Evolutionary conservation across 208 protist species (phyloP).

Genomic region (Wallacemonas collosoma): DNA sequence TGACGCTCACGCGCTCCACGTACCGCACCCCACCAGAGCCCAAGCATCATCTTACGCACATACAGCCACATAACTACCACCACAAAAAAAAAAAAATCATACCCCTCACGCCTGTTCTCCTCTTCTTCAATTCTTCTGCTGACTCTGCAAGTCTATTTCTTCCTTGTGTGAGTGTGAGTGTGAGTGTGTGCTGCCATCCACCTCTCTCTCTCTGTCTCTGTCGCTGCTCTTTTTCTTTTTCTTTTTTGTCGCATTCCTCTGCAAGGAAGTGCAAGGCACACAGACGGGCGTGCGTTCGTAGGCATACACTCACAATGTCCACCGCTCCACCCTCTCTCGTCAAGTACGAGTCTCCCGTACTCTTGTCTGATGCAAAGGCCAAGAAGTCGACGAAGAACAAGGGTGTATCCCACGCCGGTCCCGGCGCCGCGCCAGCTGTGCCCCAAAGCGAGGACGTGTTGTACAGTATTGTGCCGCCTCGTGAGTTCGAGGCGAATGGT

Average conservation of each 20-base stretch:
- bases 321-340: conserved; percentile 63
- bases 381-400: conserved; percentile 61
- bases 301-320: conserved; percentile 21
- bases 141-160: neutral
- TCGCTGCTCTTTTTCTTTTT: conserved; percentile 12
- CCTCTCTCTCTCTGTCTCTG: neutral
- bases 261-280: neutral
- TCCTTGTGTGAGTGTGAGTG: neutral
- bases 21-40: too few species aligned
- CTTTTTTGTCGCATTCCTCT: neutral
- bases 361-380: conserved; percentile 81
- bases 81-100: neutral
- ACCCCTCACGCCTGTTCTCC: neutral
- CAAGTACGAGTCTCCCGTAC: conserved; percentile 90
- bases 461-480: conserved; percentile 89
- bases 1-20: too few species aligned
- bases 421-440: conserved; percentile 25
- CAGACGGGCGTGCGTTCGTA: conserved; percentile 15
- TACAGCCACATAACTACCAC: too few species aligned
- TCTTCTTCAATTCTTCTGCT: neutral
- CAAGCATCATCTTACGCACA: too few species aligned
- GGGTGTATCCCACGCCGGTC: conserved; percentile 2
- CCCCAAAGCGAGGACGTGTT: conserved; percentile 91
- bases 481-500: conserved; percentile 87
- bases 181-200: neutral